Evolutionary conservation across 2,329 filamentous ascomycete genomes (phyloP), one percentile per base, ranked within the genome.

Genomic region (Trichoderma guizhouense): DNA sequence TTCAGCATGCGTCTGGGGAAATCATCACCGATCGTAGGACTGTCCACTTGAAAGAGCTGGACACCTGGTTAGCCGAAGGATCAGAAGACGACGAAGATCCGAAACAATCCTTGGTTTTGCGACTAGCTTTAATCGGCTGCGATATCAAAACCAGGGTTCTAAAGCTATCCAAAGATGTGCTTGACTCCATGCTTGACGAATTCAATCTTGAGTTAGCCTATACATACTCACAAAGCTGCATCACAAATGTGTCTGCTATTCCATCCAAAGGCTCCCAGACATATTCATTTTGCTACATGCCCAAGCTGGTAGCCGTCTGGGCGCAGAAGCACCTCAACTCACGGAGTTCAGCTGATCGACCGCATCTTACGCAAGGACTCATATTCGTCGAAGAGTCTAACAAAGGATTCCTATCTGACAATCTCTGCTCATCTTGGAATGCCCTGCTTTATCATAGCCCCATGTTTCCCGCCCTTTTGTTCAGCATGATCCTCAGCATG

Each of bases 271-370:
- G 73, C 3, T 68, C 73, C 7, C 76, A 75, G 14, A 72, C 79
- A 4, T 81, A 79, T 67, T 76, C 79, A 3, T 79, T 82, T 71
- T 79, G 78, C 69, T 82, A 82, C 58, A 78, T 79, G 21, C 82
- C 82, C 3, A 83, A 83, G 66, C 73, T 83, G 28, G 82, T 80
- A 7, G 76, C 78, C 18, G 75, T 80, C 28, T 83, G 82, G 82
- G 81, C 81, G 2, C 76, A 81, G 61, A 73, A 73, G 32, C 69
- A 64, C 32, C 75, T 75, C 26, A 71, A 7, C 2, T n/a, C 11
- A 5, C 24, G 67, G 18, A 36, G 73, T 3, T n/a, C 66, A 2
- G 21, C 71, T 5, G 66, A 71, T 6, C 72, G 73, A 15, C 57
- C 72, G 7, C 57, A 73, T 11, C 65, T 76, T n/a, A 82, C 78